Base-by-base conservation (phyloP, 805 yeast genomes). In the Yarrowia sp. region DNA sequence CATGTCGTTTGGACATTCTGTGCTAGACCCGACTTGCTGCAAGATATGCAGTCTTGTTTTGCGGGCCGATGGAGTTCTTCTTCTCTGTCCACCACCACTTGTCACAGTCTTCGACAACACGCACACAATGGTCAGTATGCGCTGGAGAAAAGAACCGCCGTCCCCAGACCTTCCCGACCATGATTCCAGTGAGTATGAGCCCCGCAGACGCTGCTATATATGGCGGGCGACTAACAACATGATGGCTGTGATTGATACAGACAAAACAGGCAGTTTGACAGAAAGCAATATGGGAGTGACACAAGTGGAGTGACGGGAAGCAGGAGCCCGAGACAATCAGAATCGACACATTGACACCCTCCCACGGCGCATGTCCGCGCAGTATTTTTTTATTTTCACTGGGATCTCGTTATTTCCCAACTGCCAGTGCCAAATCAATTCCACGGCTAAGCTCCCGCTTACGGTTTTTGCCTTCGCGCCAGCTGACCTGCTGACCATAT, bases 91-190 rank as follows among this genome's bases (percentile, higher is more conserved):
- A 41, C 48, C 48, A 17, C 35, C 35, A 17, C 52, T 30, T 30
- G 32, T 22, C 48, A 10, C 22, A 16, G 5, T 11, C 21, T 11
- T 22, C 14, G 21, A 19, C n/a, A 41, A 41, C 28, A 21, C 46
- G 28, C 16, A 22, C 41, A 33, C 58, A 28, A 33, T 33, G 41
- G 58, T 51, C 32, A 33, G 32, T 30, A 54, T 54, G 61, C 61
- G 61, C 61, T 54, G 61, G 61, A 54, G 61, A 38, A 54, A 54
- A 54, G 61, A 54, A 24, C 61, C 61, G 35, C 61, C 61, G 44
- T 54, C 61, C 4, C 61, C 61, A 3, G 61, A 54, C 19, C 61
- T 54, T 14, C 35, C 46, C 36, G 61, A 26, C 35, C 26, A 36
- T 38, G 61, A 54, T 54, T 54, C 61, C 46, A 54, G 61, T 54